phyloP scores from a whole-genome alignment of 257 asterid genomes.

The Capsicum baccatum region DNA sequence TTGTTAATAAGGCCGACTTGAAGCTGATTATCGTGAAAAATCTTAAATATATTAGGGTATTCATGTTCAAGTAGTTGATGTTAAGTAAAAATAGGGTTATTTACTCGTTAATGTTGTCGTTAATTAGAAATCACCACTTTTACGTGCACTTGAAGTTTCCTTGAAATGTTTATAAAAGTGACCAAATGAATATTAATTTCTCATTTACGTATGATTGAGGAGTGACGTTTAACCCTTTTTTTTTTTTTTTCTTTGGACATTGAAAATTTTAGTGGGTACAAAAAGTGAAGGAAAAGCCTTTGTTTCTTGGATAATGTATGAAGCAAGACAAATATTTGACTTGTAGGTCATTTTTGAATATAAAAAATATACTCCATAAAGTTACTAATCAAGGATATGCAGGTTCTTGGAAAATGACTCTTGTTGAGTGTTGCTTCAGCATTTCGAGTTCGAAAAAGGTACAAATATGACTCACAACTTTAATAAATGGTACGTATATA shows the following conservation, averaged over 20 bases:
- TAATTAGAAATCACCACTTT: not conserved
- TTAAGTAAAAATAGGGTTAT: not conserved
- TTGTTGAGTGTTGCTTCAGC: not conserved
- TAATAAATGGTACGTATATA: no score
- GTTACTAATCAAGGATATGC: not conserved
- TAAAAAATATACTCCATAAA: not conserved
- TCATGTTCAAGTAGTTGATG: not conserved
- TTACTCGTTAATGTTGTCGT: not conserved
- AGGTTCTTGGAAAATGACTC: not conserved
- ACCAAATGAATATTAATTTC: not conserved
- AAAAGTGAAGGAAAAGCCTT: not conserved
- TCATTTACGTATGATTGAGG: not conserved
- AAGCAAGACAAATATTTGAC: constrained; percentile 9
- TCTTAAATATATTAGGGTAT: not conserved
- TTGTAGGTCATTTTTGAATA: not conserved
- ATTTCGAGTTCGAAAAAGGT: not conserved
- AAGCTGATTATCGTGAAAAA: not conserved
- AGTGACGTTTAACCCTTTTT: not conserved
- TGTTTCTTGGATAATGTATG: constrained; percentile 18
- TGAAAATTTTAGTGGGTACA: not conserved
- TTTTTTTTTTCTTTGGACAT: no score
- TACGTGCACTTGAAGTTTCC: not conserved
- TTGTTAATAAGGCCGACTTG: not conserved
- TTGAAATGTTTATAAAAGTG: constrained; percentile 28
- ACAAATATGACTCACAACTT: no score